Conservation (phyloP, 2,329 filamentous ascomycete species). For the Cyphellophora attinorum region DNA sequence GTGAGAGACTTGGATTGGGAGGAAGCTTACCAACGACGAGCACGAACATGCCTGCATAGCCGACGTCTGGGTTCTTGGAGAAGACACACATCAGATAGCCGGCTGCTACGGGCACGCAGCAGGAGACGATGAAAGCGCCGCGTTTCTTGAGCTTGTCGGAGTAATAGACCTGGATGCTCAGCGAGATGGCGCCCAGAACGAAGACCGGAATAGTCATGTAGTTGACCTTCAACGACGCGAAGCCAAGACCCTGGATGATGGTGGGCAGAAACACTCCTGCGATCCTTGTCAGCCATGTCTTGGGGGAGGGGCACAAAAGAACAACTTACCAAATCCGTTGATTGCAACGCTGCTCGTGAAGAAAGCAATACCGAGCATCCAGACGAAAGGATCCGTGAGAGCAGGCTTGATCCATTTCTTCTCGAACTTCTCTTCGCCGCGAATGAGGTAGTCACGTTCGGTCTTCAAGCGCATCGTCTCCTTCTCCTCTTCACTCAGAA, state of each 20-base stretch:
- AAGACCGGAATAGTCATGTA: conserved; percentile 49
- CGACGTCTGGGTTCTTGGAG: conserved; percentile 20
- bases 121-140: conserved; percentile 21
- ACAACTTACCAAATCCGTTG: conserved; percentile 9
- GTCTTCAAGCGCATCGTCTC: conserved; percentile 14
- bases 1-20: conserved; percentile 21
- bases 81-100: conserved; percentile 26
- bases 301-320: no score
- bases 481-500: conserved; percentile 9
- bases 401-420: conserved; percentile 15
- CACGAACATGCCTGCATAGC: conserved; percentile 27
- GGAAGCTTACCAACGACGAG: conserved; percentile 19
- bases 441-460: conserved; percentile 20
- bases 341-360: conserved; percentile 23
- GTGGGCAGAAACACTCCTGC: conserved; percentile 10
- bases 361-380: conserved; percentile 14
- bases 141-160: conserved; percentile 25
- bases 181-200: conserved; percentile 33
- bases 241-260: conserved; percentile 14
- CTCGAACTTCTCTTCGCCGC: conserved; percentile 20
- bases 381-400: conserved; percentile 9
- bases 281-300: no score
- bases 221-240: conserved; percentile 23
- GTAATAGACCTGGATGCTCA: conserved; percentile 5
- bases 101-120: conserved; percentile 21